phyloP scores from a whole-genome alignment of 2,329 filamentous ascomycete species.

The Pseudocercospora ulei region DNA sequence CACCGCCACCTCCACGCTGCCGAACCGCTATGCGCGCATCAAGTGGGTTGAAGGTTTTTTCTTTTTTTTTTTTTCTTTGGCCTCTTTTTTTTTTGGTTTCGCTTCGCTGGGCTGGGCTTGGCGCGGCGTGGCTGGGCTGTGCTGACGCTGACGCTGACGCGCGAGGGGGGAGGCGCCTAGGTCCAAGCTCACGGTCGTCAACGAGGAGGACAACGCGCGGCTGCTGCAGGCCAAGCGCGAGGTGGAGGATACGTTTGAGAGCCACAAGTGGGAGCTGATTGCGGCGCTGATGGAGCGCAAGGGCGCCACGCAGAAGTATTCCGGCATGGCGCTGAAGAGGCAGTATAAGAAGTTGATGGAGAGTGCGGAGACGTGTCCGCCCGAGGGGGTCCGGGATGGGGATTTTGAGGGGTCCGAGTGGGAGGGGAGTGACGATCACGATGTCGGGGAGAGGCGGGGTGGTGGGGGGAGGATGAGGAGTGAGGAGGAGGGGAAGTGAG shows the following conservation, averaged over 20 bases:
- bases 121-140: not conserved
- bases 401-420: constrained; percentile 24
- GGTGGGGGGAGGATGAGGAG: not conserved
- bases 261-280: constrained; percentile 37
- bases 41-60: constrained; percentile 13
- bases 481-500: no score
- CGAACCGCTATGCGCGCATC: constrained; percentile 33
- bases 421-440: constrained; percentile 8
- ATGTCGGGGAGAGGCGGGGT: constrained; percentile 2
- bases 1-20: constrained; percentile 34
- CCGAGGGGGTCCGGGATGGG: constrained; percentile 22
- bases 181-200: constrained; percentile 35
- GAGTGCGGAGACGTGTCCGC: constrained; percentile 21
- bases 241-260: constrained; percentile 36
- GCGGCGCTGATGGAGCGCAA: constrained; percentile 30
- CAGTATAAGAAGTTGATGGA: constrained; percentile 38
- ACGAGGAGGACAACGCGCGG: constrained; percentile 27
- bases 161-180: no score
- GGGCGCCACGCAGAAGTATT: constrained; percentile 34
- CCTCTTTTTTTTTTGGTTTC: not conserved
- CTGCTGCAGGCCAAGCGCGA: constrained; percentile 35
- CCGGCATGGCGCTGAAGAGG: constrained; percentile 33
- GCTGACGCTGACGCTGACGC: constrained; percentile 27
- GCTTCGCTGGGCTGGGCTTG: not conserved
- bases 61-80: not conserved